Evolutionary conservation across 768 basidiomycete genomes (phyloP), one percentile per base, ranked within the genome.

Genomic region (Tubosaeta brunneosetosa): DNA sequence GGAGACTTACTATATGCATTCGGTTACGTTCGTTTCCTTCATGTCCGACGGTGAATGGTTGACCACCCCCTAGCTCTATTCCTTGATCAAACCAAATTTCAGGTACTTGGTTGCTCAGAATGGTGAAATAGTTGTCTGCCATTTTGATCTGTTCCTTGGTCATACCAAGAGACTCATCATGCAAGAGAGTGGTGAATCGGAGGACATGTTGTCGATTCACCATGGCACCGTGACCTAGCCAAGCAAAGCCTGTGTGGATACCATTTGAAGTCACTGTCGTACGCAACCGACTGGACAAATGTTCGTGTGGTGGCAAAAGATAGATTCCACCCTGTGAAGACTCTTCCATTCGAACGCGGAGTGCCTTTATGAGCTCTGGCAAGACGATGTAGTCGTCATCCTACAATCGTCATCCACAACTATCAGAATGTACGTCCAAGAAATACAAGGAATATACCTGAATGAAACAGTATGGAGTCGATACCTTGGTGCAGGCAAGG

Each of bases 71-170:
- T 4, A 87, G 73, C 51, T 78, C 76, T 42, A 83, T 75, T n/a
- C 79, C 79, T 55, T 81, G 77, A 56, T 84, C 81, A 50, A 84
- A 78, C 84, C 85, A 86, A 10, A 77, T 66, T 62, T 85, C 82
- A 2, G 83, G 78, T 37, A 78, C 61, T 17, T 64, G 66, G 61
- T 85, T 86, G 50, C 69, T 71, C 44, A 86, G 65, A 46, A 87
- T 69, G 1, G 83, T 73, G 60, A 78, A 87, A 57, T 85, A 85
- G 55, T 87, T 87, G 61, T 87, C 86, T 4, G 84, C 82, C 83
- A 85, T 86, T 57, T 77, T 74, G 59, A 74, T 67, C 56, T 84
- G 76, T 34, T 80, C 79, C 4, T 73, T 64, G 0, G 79, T 72
- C 36, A 74, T 65, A 33, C 78, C 71, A 33, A 84, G 65, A 17